A percentile compares a stretch with the other conserved stretches of the same genome.
Conservation (phyloP, 169 alveolate species). For the Amoebophrya sp. region DNA sequence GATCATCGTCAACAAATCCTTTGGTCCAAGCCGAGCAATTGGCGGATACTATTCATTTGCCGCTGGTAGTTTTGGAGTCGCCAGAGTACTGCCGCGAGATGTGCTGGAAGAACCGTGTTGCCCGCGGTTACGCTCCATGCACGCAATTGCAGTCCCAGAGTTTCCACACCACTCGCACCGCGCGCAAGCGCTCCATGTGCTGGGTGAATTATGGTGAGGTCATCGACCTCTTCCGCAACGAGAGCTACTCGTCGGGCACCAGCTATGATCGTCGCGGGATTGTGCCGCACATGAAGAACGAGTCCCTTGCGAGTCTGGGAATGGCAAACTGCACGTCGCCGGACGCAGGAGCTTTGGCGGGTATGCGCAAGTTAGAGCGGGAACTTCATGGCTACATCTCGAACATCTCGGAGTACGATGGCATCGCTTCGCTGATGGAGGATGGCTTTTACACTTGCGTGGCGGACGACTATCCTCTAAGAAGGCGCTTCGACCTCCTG, state of each 20-base stretch:
- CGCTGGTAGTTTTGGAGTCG: not conserved
- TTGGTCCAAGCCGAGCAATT: not conserved
- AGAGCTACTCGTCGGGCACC: not conserved
- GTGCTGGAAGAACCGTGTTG: conserved; percentile 14
- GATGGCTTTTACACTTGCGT: not conserved
- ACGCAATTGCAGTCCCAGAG: not conserved
- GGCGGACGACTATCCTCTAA: too few species aligned
- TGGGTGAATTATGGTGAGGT: not conserved
- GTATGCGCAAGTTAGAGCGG: not conserved
- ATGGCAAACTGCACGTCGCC: not conserved
- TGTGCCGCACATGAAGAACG: not conserved
- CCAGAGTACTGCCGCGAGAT: not conserved
- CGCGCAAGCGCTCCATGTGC: not conserved
- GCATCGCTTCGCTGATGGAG: not conserved
- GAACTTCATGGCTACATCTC: not conserved
- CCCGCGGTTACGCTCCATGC: not conserved
- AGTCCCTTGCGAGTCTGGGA: not conserved
- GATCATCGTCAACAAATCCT: too few species aligned
- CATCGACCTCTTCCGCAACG: not conserved
- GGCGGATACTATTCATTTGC: not conserved
- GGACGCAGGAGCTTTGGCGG: too few species aligned
- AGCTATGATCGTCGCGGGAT: not conserved
- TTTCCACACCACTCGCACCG: not conserved
- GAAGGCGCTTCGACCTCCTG: too few species aligned
- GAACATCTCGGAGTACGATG: not conserved